Conservation (phyloP, 352 stramenopile genomes). For the Globisporangium paddicum region DNA sequence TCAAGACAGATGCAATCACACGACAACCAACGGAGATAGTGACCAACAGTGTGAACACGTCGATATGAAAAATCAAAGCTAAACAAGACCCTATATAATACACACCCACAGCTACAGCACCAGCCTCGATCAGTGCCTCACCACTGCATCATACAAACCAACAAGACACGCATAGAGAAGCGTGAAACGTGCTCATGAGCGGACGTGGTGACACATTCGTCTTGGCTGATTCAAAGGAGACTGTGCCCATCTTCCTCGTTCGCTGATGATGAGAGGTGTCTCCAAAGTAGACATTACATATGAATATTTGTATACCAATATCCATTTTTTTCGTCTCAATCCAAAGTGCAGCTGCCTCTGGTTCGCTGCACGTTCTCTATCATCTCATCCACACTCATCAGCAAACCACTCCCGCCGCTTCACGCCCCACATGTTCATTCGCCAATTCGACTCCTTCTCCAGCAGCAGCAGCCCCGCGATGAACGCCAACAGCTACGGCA, state of each 20-base stretch:
- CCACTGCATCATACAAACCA: too few relatives aligned
- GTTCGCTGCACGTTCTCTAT: constrained; percentile 4
- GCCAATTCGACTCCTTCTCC: background rate
- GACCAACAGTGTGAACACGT: too few relatives aligned
- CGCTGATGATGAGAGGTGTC: background rate
- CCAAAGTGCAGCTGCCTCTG: background rate
- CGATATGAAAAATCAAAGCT: too few relatives aligned
- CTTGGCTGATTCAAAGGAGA: background rate
- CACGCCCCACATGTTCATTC: background rate
- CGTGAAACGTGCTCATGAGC: too few relatives aligned
- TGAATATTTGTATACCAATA: background rate
- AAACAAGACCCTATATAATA: too few relatives aligned
- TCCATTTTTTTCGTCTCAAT: too few relatives aligned
- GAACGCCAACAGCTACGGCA: constrained; percentile 10
- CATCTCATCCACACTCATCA: background rate
- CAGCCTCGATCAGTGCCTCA: too few relatives aligned
- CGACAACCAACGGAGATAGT: background rate
- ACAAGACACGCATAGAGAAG: too few relatives aligned
- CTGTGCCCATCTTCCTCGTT: background rate
- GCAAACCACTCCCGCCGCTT: background rate
- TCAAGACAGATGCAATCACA: background rate
- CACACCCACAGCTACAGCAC: too few relatives aligned
- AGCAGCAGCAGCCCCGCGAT: background rate
- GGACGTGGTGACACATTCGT: background rate
- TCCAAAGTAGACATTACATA: background rate